phyloP scores from a whole-genome alignment of 768 basidiomycete species.

The Atractiella rhizophila region DNA sequence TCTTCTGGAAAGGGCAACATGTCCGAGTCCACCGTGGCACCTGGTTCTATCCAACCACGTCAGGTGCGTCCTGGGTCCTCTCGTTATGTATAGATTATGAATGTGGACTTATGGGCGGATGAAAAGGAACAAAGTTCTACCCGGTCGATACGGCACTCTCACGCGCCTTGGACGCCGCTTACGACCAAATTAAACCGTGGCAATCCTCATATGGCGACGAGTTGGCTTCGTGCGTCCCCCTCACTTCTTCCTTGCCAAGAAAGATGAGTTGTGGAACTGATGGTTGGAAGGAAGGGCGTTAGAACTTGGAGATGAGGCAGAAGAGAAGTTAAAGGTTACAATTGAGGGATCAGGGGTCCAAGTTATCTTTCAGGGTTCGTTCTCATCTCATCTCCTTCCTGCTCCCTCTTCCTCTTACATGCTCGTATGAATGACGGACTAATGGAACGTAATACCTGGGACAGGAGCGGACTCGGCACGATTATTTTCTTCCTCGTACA shows the following conservation, averaged over 20 bases:
- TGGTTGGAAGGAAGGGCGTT: conserved; percentile 10
- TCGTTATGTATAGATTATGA: no score
- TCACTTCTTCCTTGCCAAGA: no score
- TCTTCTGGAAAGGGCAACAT: conserved; percentile 12
- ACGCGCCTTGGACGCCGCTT: conserved; percentile 11
- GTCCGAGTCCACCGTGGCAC: conserved; percentile 10
- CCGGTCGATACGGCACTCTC: conserved; percentile 15
- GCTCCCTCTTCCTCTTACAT: no score
- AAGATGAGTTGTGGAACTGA: no score
- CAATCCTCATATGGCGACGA: conserved; percentile 11
- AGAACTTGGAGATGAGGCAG: conserved; percentile 11
- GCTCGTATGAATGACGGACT: no score
- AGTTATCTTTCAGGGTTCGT: conserved; percentile 13
- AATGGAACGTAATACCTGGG: no score
- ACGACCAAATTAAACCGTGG: conserved; percentile 10
- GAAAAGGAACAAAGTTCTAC: conserved; percentile 10
- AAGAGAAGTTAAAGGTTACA: conserved; percentile 9
- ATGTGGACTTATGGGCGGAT: no score
- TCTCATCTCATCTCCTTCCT: no score
- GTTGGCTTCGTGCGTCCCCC: no score
- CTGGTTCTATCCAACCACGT: conserved; percentile 8
- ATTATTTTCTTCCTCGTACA: conserved; percentile 1
- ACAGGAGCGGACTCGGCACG: conserved; percentile 7
- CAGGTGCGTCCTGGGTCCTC: not conserved
- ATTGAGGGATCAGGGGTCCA: conserved; percentile 12